A percentile compares a stretch with the other conserved stretches of the same genome.
phyloP scores from a whole-genome alignment of 1,139 yeast species.

The Protomyces inundatus region DNA sequence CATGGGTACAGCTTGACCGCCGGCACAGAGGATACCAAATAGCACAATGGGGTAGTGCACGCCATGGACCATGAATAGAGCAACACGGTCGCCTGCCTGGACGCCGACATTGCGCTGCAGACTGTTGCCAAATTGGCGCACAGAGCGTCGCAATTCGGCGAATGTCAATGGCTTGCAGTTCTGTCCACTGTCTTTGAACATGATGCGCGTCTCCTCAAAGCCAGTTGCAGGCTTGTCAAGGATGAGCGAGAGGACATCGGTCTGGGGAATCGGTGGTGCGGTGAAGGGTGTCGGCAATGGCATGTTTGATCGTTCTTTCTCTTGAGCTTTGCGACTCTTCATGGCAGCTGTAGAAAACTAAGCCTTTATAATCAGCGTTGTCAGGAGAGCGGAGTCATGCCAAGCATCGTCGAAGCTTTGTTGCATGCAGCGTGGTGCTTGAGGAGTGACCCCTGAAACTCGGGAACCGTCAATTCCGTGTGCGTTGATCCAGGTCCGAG shows the following conservation, averaged over 20 bases:
- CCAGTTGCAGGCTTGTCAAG: conserved; percentile 4
- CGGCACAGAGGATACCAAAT: conserved; percentile 6
- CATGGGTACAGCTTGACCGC: neutral
- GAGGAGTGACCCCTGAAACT: too few species aligned
- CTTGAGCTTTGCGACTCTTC: too few species aligned
- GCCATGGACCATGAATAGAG: neutral
- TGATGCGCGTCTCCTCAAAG: neutral
- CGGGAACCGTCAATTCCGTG: too few species aligned
- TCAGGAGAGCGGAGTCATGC: too few species aligned
- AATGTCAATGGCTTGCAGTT: neutral
- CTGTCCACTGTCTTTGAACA: neutral
- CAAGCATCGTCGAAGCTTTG: too few species aligned
- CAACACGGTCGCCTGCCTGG: neutral
- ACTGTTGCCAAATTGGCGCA: neutral
- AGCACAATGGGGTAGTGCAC: conserved; percentile 1
- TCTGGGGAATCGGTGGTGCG: neutral
- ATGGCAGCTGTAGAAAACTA: too few species aligned
- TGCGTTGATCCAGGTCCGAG: too few species aligned
- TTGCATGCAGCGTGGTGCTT: too few species aligned
- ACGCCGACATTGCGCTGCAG: neutral
- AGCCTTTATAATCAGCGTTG: too few species aligned
- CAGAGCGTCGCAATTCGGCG: neutral
- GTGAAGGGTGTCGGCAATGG: neutral
- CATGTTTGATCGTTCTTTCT: neutral
- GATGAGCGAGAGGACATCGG: neutral